Percentiles rank a stretch among this genome's conserved stretches.
These are phyloP conservation scores for Hypoxylon crocopeplum DNA, from an alignment of 495 filamentous ascomycete species.

Conservation along the genomic window DNA sequence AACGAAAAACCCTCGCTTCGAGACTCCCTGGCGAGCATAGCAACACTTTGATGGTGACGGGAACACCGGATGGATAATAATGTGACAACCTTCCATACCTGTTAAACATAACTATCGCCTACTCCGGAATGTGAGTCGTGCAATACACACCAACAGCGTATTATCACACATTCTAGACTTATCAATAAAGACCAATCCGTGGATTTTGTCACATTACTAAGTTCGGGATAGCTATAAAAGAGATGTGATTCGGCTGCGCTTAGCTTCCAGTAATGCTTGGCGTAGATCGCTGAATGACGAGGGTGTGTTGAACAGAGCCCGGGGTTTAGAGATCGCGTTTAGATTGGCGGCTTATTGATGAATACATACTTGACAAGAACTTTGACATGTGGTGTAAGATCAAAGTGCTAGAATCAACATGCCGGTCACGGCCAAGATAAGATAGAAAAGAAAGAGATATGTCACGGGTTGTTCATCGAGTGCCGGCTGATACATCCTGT, in stretches of 20 bases:
- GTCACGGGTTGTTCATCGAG: too few species aligned
- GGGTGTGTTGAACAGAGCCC: slow-evolving; percentile 30
- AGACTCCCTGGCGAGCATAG: slow-evolving; percentile 9
- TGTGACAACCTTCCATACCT: slow-evolving; percentile 6
- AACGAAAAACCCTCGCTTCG: slow-evolving; percentile 19
- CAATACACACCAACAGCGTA: slow-evolving; percentile 6
- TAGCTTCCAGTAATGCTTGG: slow-evolving; percentile 27
- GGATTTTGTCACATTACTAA: slow-evolving; percentile 18
- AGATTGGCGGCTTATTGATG: slow-evolving; percentile 15
- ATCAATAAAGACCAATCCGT: slow-evolving; percentile 15
- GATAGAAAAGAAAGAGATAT: too few species aligned
- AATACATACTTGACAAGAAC: neutral
- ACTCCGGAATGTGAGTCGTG: slow-evolving; percentile 30
- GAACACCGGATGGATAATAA: neutral
- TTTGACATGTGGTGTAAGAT: slow-evolving; percentile 19
- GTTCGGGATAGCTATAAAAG: slow-evolving; percentile 21
- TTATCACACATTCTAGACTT: slow-evolving; percentile 19
- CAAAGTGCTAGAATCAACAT: slow-evolving; percentile 11
- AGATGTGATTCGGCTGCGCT: slow-evolving; percentile 30
- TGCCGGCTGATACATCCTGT: too few species aligned
- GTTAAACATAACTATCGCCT: slow-evolving; percentile 3
- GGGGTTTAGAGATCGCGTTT: slow-evolving; percentile 17
- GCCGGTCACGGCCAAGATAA: neutral
- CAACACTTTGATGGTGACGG: neutral
- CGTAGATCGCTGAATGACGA: slow-evolving; percentile 24